phyloP scores from a whole-genome alignment of 208 protist genomes.

The Blastocrithidia nonstop region DNA sequence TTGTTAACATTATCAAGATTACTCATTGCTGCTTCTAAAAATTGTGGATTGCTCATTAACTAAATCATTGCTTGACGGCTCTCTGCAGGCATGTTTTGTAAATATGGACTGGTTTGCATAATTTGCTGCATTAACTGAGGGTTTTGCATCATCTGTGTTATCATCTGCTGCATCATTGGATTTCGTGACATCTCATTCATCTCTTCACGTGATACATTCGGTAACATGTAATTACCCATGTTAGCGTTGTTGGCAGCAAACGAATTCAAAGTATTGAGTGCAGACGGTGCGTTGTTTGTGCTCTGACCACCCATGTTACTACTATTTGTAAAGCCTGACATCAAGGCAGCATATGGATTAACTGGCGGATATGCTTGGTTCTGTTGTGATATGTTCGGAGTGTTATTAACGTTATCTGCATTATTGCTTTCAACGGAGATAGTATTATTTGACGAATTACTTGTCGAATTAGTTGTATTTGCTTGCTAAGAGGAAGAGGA shows the following conservation, averaged over 20 bases:
- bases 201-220: constrained; percentile 9
- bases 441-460: constrained; percentile 3
- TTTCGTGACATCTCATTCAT: background rate
- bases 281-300: background rate
- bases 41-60: constrained; percentile 41
- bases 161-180: constrained; percentile 22
- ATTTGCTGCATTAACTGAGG: constrained; percentile 52
- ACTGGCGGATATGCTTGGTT: constrained; percentile 1
- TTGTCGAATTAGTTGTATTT: background rate
- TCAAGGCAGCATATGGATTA: constrained; percentile 61
- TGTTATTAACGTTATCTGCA: background rate
- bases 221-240: constrained; percentile 9
- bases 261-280: no score
- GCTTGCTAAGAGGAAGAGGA: constrained; percentile 1
- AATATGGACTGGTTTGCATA: constrained; percentile 21
- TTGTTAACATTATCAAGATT: constrained; percentile 11
- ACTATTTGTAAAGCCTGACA: constrained; percentile 7
- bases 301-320: background rate
- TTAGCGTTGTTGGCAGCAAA: no score
- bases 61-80: constrained; percentile 28
- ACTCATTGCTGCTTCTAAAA: constrained; percentile 19
- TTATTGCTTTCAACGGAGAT: constrained; percentile 1
- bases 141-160: constrained; percentile 38
- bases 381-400: constrained; percentile 1
- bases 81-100: constrained; percentile 21